These are phyloP conservation scores for Rhizopus stolonifer DNA, from an alignment of 371 early-diverging fungal genomes.

Conservation along the genomic window DNA sequence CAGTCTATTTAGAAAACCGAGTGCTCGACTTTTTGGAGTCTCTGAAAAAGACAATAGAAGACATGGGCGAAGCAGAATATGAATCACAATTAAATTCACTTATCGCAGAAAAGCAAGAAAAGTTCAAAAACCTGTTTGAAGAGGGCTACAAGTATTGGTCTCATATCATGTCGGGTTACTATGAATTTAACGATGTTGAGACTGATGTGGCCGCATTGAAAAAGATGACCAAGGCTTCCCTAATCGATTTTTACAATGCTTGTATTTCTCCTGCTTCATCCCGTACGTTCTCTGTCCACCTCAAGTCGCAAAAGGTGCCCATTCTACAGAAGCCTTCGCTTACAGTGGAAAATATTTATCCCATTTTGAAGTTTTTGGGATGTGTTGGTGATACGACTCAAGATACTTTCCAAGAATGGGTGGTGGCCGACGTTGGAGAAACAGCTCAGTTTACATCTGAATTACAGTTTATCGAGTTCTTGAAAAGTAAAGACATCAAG, in stretches of 20 bases:
- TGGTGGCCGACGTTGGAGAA: conserved; percentile 3
- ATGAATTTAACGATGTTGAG: conserved; percentile 75
- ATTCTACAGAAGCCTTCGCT: conserved; percentile 1
- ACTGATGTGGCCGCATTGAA: conserved; percentile 60
- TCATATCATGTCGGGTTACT: conserved; percentile 74
- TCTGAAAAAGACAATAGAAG: conserved; percentile 50
- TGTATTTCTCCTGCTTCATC: conserved; percentile 60
- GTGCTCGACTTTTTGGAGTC: conserved; percentile 74
- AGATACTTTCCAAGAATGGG: conserved; percentile 16
- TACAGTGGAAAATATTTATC: conserved; percentile 22
- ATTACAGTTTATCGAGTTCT: conserved; percentile 3
- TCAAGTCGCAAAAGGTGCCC: conserved; percentile 57
- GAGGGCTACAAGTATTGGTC: conserved; percentile 78
- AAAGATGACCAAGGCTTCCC: conserved; percentile 41
- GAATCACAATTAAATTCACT: conserved; percentile 71
- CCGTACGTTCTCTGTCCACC: conserved; percentile 69
- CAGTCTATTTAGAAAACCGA: conserved; percentile 76
- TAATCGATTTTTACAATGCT: conserved; percentile 59
- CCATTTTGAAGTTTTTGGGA: conserved; percentile 9
- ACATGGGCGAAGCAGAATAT: conserved; percentile 74
- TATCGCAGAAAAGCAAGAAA: conserved; percentile 70
- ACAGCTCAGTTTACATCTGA: conserved; percentile 12
- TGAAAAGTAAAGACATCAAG: conserved; percentile 17
- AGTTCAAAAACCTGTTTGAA: conserved; percentile 79
- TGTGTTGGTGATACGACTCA: conserved; percentile 7